These are phyloP conservation scores for Diaporthe sp. DNA, from an alignment of 2,329 filamentous ascomycete genomes.

Conservation along the genomic window DNA sequence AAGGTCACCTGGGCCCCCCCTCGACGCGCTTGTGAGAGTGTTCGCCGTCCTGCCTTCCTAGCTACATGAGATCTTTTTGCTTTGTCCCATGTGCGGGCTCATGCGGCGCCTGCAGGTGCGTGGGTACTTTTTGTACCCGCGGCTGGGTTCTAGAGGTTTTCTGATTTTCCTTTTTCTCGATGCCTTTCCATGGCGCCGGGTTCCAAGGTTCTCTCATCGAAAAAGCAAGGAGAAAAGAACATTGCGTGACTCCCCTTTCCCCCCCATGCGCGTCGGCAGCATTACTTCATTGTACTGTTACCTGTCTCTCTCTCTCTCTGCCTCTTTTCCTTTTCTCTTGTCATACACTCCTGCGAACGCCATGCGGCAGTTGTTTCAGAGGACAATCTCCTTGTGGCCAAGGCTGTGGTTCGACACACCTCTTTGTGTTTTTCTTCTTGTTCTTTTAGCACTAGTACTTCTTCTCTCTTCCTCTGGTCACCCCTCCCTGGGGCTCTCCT, in stretches of 20 bases:
- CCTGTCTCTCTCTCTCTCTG: neutral
- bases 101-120: constrained; percentile 4
- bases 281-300: neutral
- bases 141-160: neutral
- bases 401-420: constrained; percentile 3
- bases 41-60: constrained; percentile 9
- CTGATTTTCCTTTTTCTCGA: neutral
- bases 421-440: neutral
- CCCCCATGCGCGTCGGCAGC: neutral
- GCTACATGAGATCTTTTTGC: neutral
- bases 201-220: neutral
- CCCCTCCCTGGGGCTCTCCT: neutral
- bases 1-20: neutral
- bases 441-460: neutral
- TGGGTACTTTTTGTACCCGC: constrained; percentile 5
- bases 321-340: neutral
- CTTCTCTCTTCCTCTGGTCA: neutral
- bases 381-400: constrained; percentile 12
- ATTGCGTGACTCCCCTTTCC: neutral
- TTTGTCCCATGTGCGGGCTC: constrained; percentile 18
- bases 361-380: constrained; percentile 35
- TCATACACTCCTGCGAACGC: constrained; percentile 22
- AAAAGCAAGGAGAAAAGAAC: neutral
- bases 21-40: neutral
- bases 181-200: constrained; percentile 12